Evolutionary conservation across 1,284 basidiomycete species (phyloP), one percentile per base, ranked within the genome.

Genomic region (Rhodotorula sp.): DNA sequence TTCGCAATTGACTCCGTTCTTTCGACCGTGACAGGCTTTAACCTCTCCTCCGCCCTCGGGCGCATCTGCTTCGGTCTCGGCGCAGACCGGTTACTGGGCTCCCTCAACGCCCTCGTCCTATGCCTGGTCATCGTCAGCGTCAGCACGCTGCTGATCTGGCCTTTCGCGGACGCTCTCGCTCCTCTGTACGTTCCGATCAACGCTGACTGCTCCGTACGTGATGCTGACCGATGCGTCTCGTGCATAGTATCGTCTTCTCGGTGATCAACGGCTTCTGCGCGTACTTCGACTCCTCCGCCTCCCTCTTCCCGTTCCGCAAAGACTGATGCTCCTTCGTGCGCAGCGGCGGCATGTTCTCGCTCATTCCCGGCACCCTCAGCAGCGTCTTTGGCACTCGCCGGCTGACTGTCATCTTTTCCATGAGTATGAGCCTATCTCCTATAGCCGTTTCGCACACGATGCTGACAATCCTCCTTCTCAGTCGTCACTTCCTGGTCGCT

Each of bases 21-120:
- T 22, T 19, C 36, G 6, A 3, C 3, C 4, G 46, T 4, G 20
- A 44, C 59, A 55, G 71, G 70, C 2, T 74, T 67, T 54, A 74
- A 74, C 32, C 59, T 74, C n/a, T 57, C 67, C 4, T 59, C 53
- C 4, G 70, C 66, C 1, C 39, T 36, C 0, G 73, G 73, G 4
- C 62, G 73, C 0, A 70, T 74, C 52, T 55, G 44, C 0, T 74
- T 74, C 39, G 72, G 70, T 4, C 48, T 74, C 30, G 59, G 60
- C 20, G 73, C 70, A 0, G 73, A 72, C 52, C n/a, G 36, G 0
- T 17, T 46, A 20, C 27, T 74, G 30, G 73, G 73, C 7, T 64
- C 57, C 19, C 53, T 74, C 24, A 74, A 74, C 51, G 62, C 73
- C 2, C 59, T 74, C 20, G 46, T 67, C 17, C 30, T 70, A 5